phyloP scores from a whole-genome alignment of 371 early-diverging fungal genomes.

The Parasitella parasitica region DNA sequence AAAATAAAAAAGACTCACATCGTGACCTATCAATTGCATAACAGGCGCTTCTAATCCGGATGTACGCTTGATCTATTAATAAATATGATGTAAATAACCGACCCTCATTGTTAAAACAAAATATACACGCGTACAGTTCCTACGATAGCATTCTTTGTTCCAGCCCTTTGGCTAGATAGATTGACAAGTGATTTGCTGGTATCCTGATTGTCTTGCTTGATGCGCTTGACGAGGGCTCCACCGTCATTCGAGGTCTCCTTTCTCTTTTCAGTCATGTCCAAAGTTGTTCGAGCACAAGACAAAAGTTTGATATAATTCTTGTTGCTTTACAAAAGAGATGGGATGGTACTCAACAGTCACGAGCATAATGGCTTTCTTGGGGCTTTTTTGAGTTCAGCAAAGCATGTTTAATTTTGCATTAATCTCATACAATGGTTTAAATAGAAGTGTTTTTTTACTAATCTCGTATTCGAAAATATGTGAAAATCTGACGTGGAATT shows the following conservation, averaged over 20 bases:
- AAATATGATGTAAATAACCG: neutral
- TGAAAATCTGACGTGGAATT: too few relatives aligned
- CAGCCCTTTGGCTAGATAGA: conserved; percentile 49
- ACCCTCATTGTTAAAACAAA: too few relatives aligned
- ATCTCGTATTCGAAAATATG: too few relatives aligned
- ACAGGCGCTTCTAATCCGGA: conserved; percentile 88
- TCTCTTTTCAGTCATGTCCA: conserved; percentile 29
- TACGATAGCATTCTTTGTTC: conserved; percentile 58
- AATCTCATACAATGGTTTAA: neutral
- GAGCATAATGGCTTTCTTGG: neutral
- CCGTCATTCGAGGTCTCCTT: conserved; percentile 6
- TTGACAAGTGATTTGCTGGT: conserved; percentile 42
- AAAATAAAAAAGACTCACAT: conserved; percentile 45
- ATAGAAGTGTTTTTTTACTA: too few relatives aligned
- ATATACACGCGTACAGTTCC: conserved; percentile 54
- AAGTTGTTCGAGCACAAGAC: neutral
- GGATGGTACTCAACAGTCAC: neutral
- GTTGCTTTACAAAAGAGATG: neutral
- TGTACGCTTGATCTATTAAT: conserved; percentile 70
- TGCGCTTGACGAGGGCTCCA: conserved; percentile 58
- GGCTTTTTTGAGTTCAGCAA: neutral
- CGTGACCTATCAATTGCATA: conserved; percentile 84
- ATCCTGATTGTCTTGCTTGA: conserved; percentile 44
- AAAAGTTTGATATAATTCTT: neutral
- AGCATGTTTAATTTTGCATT: too few relatives aligned